A percentile compares a stretch with the other conserved stretches of the same genome.
Conservation (phyloP, 2,329 filamentous ascomycete genomes). For the Metarhizium guizhouense region DNA sequence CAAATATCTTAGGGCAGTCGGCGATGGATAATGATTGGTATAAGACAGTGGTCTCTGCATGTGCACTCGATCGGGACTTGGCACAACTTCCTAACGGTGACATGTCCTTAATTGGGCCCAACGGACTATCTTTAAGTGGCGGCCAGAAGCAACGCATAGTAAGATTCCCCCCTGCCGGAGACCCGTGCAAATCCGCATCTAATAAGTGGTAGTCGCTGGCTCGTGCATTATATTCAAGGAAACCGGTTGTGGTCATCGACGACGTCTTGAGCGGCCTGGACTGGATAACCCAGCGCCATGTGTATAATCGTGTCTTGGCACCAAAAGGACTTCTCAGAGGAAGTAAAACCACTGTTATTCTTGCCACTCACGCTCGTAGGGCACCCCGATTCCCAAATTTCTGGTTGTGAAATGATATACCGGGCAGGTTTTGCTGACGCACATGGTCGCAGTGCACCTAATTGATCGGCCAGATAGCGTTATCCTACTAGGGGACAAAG, state of each 20-base stretch:
- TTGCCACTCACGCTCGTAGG: no score
- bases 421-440: no score
- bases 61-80: conserved; percentile 9
- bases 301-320: no score
- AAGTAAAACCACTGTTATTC: no score
- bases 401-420: no score
- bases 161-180: neutral
- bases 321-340: no score
- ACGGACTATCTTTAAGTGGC: neutral
- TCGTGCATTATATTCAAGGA: neutral
- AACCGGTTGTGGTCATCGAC: neutral
- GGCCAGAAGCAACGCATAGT: neutral
- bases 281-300: no score
- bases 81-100: conserved; percentile 9
- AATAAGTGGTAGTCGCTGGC: neutral
- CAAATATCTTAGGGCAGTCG: conserved; percentile 9
- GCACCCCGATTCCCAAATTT: no score
- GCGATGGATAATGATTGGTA: conserved; percentile 10
- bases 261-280: neutral
- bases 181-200: neutral
- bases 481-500: no score
- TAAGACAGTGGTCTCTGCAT: conserved; percentile 4
- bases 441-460: no score
- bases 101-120: neutral
- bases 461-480: no score